phyloP scores from a whole-genome alignment of 2,329 filamentous ascomycete species.

The Bipolaris sorokiniana region DNA sequence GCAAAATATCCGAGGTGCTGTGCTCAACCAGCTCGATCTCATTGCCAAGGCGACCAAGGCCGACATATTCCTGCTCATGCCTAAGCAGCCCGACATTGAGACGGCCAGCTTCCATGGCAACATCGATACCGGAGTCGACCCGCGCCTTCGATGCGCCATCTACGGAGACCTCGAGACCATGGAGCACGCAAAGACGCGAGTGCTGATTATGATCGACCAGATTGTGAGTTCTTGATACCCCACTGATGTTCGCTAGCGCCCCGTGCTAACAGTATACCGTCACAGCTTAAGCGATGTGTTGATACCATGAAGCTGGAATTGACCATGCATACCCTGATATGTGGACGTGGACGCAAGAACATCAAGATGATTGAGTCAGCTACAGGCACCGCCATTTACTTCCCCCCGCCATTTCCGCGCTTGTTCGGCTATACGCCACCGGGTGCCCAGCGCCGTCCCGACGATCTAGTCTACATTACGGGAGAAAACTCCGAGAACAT shows the following conservation, averaged over 20 bases:
- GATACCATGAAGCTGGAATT: slow-evolving; percentile 83
- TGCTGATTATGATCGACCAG: slow-evolving; percentile 96
- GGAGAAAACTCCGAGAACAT: slow-evolving; percentile 86
- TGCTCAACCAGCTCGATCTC: slow-evolving; percentile 84
- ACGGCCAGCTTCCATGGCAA: slow-evolving; percentile 74
- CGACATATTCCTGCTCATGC: slow-evolving; percentile 93
- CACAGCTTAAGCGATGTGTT: slow-evolving; percentile 72
- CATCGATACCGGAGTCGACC: slow-evolving; percentile 81
- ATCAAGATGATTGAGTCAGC: slow-evolving; percentile 97
- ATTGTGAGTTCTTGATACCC: slow-evolving; percentile 65
- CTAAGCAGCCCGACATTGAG: slow-evolving; percentile 81
- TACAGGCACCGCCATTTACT: slow-evolving; percentile 97
- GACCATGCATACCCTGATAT: slow-evolving; percentile 88
- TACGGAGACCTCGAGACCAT: slow-evolving; percentile 95
- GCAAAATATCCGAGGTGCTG: slow-evolving; percentile 72
- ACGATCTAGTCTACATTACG: slow-evolving; percentile 93
- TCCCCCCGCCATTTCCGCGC: slow-evolving; percentile 89
- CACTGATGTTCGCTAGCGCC: slow-evolving; percentile 31
- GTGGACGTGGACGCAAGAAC: slow-evolving; percentile 92
- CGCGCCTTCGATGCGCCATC: slow-evolving; percentile 89
- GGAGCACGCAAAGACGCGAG: slow-evolving; percentile 94
- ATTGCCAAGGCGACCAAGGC: slow-evolving; percentile 89
- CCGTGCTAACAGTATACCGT: slow-evolving; percentile 44
- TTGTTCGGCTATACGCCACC: slow-evolving; percentile 89
- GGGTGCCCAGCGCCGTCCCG: slow-evolving; percentile 79